Conservation (phyloP, 73 alveolate species). For the Tetrahymena malaccensis region DNA sequence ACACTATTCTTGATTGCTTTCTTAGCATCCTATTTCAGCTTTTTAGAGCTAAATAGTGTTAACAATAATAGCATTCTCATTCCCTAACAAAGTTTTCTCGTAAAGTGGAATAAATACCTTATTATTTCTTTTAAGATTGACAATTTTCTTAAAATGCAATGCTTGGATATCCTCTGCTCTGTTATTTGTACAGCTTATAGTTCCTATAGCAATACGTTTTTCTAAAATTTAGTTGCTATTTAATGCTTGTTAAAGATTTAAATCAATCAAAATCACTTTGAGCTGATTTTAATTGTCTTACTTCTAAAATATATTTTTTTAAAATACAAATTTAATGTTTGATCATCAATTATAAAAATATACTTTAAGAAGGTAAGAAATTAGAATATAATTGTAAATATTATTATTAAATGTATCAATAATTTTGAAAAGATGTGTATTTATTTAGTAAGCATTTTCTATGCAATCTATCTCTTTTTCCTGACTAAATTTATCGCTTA, state of each 20-base stretch:
- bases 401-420: neutral
- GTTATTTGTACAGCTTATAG: neutral
- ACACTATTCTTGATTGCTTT: neutral
- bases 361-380: neutral
- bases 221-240: neutral
- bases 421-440: neutral
- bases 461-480: neutral
- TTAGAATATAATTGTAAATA: neutral
- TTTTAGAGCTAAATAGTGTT: neutral
- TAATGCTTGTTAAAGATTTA: neutral
- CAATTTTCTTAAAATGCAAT: neutral
- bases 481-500: neutral
- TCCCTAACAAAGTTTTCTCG: neutral
- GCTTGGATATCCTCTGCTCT: neutral
- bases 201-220: neutral
- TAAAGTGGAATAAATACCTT: neutral
- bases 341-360: neutral
- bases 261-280: neutral
- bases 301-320: neutral
- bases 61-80: neutral
- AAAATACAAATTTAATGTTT: neutral
- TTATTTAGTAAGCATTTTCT: neutral
- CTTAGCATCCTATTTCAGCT: neutral
- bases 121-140: neutral
- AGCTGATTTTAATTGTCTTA: neutral